phyloP scores from a whole-genome alignment of 495 filamentous ascomycete species.

The Aspergillus nidulans region DNA sequence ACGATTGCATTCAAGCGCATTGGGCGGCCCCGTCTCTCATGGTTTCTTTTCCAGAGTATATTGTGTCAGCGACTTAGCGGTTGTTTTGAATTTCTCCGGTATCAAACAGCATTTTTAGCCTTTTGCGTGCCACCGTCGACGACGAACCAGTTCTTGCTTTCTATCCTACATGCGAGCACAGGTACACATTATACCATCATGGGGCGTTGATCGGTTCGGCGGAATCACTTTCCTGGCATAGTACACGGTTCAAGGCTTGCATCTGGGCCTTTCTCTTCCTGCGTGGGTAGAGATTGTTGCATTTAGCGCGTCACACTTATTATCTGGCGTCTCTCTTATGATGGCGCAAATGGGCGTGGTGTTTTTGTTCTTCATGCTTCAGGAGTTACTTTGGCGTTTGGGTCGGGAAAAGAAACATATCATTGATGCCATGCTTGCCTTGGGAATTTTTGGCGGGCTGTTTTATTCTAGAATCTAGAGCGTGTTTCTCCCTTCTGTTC shows the following conservation, averaged over 20 bases:
- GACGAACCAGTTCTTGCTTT: background rate
- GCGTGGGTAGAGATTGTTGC: background rate
- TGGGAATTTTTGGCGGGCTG: background rate
- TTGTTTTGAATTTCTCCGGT: slow-evolving; percentile 6
- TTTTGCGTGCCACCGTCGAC: background rate
- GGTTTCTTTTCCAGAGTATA: slow-evolving; percentile 10
- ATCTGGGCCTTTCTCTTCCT: background rate
- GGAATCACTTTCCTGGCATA: background rate
- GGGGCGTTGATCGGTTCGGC: slow-evolving; percentile 3
- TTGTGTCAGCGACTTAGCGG: slow-evolving; percentile 13
- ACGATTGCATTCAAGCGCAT: slow-evolving; percentile 16
- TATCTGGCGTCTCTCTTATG: background rate
- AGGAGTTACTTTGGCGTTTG: slow-evolving; percentile 8
- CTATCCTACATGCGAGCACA: slow-evolving; percentile 4
- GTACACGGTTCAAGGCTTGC: slow-evolving; percentile 7
- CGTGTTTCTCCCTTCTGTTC: background rate
- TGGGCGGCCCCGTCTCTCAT: slow-evolving; percentile 8
- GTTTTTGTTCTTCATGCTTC: background rate
- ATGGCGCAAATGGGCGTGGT: background rate
- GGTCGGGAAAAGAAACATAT: slow-evolving; percentile 2
- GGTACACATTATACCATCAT: slow-evolving; percentile 3
- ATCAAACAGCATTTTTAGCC: slow-evolving; percentile 12
- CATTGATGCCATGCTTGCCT: background rate
- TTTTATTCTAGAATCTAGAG: slow-evolving; percentile 5
- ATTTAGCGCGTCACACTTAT: background rate